Evolutionary conservation across 192 early-diverging fungal genomes (phyloP).

Genomic region (Entophlyctis luteolus): DNA sequence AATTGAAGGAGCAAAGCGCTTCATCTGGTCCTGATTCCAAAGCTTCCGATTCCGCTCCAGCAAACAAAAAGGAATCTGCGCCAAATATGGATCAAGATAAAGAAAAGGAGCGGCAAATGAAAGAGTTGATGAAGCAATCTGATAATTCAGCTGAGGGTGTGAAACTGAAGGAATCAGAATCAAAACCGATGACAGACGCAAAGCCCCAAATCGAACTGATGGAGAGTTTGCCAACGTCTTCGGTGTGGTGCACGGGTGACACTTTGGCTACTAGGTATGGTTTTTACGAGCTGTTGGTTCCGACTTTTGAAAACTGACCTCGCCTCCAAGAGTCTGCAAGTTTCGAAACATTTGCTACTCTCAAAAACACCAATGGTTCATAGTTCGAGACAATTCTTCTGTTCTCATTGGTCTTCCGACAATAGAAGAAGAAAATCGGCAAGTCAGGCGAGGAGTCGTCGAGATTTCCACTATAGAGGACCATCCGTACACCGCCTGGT

Average conservation of each 20-base stretch:
- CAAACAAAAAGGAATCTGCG: neutral
- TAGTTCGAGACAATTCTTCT: conserved; percentile 39
- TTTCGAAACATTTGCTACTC: conserved; percentile 50
- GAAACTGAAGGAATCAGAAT: conserved; percentile 14
- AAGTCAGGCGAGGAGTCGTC: conserved; percentile 29
- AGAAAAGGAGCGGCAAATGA: conserved; percentile 17
- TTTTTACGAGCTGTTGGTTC: neutral
- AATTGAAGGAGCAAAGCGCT: neutral
- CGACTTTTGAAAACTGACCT: neutral
- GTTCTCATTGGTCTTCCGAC: conserved; percentile 33
- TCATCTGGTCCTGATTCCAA: neutral
- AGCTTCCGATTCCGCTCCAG: neutral
- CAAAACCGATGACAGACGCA: neutral
- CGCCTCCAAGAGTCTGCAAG: conserved; percentile 30
- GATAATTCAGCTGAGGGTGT: conserved; percentile 11
- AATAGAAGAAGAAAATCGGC: neutral
- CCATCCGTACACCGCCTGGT: conserved; percentile 40
- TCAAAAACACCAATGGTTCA: conserved; percentile 41
- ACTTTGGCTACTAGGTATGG: conserved; percentile 14
- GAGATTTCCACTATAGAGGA: conserved; percentile 38
- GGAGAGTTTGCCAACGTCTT: conserved; percentile 32
- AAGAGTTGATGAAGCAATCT: conserved; percentile 26
- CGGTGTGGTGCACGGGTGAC: conserved; percentile 41
- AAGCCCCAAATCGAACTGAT: conserved; percentile 5
- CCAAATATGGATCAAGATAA: neutral